phyloP scores from a whole-genome alignment of 1,139 yeast genomes.

The Blastobotrys elegans region DNA sequence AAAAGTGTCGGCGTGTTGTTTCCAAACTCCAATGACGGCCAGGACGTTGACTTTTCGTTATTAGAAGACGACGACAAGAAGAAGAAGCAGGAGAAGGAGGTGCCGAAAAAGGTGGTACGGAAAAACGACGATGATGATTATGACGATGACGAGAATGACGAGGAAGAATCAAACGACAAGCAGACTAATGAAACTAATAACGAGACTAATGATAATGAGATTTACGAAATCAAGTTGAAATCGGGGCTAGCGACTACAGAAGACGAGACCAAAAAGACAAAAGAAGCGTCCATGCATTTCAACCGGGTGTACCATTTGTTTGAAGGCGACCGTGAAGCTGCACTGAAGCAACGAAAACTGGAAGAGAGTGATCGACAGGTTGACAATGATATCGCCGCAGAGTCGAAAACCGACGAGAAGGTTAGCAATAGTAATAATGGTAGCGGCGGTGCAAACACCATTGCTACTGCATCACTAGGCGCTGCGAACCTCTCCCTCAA shows the following conservation, averaged over 20 bases:
- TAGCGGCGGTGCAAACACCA: background rate
- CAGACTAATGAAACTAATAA: constrained; percentile 11
- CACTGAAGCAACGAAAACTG: constrained; percentile 68
- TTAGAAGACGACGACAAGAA: constrained; percentile 25
- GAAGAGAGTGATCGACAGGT: constrained; percentile 76
- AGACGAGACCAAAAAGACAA: constrained; percentile 17
- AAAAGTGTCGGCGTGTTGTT: constrained; percentile 31
- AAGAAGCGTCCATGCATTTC: constrained; percentile 34
- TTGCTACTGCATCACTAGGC: constrained; percentile 44
- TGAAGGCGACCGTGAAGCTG: constrained; percentile 76
- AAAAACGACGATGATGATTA: constrained; percentile 31
- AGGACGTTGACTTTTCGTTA: constrained; percentile 28
- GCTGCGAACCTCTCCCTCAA: constrained; percentile 79
- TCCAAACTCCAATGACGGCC: constrained; percentile 23
- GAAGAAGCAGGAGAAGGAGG: constrained; percentile 12
- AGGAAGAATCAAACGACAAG: constrained; percentile 17
- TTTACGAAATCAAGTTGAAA: background rate
- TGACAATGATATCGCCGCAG: constrained; percentile 37
- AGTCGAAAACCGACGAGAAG: background rate
- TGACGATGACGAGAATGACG: constrained; percentile 26
- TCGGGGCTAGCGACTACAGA: constrained; percentile 5
- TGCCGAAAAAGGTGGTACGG: constrained; percentile 16
- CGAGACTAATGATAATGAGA: background rate
- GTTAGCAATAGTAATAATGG: background rate
- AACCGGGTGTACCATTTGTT: constrained; percentile 65